Conservation (phyloP, 352 stramenopile genomes). For the Globisporangium heterothallicum region DNA sequence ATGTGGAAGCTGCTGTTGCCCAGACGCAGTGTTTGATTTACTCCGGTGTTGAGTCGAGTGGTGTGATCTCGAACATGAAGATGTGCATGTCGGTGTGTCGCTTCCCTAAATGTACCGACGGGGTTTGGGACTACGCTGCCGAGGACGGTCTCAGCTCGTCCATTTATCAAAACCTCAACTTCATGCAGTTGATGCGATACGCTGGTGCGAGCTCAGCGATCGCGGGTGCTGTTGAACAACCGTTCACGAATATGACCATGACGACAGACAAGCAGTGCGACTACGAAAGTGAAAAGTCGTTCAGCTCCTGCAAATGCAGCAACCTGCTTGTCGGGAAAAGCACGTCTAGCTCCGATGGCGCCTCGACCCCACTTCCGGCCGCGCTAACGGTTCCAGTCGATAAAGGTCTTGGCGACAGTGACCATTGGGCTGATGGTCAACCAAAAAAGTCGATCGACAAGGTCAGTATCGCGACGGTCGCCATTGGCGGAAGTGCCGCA, state of each 20-base stretch:
- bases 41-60: slow-evolving; percentile 45
- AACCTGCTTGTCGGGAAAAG: slow-evolving; percentile 23
- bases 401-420: slow-evolving; percentile 53
- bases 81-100: slow-evolving; percentile 78
- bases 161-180: slow-evolving; percentile 67
- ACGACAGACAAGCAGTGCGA: slow-evolving; percentile 42
- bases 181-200: slow-evolving; percentile 49
- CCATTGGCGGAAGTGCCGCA: slow-evolving; percentile 50
- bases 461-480: slow-evolving; percentile 44
- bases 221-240: slow-evolving; percentile 24
- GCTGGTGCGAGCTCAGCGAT: slow-evolving; percentile 30
- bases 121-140: slow-evolving; percentile 70
- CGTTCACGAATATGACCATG: slow-evolving; percentile 55
- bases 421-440: slow-evolving; percentile 63
- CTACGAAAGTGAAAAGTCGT: slow-evolving; percentile 53
- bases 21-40: slow-evolving; percentile 77
- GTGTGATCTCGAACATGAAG: slow-evolving; percentile 43
- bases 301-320: slow-evolving; percentile 53
- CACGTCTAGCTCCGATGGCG: slow-evolving; percentile 14
- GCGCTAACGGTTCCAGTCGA: slow-evolving; percentile 36
- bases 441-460: slow-evolving; percentile 65
- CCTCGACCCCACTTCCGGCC: slow-evolving; percentile 7
- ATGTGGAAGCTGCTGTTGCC: slow-evolving; percentile 37
- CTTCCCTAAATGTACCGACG: slow-evolving; percentile 69
- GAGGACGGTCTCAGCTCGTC: slow-evolving; percentile 58